phyloP scores from a whole-genome alignment of 176 grass and related monocot genomes.

The Oryza longistaminata region DNA sequence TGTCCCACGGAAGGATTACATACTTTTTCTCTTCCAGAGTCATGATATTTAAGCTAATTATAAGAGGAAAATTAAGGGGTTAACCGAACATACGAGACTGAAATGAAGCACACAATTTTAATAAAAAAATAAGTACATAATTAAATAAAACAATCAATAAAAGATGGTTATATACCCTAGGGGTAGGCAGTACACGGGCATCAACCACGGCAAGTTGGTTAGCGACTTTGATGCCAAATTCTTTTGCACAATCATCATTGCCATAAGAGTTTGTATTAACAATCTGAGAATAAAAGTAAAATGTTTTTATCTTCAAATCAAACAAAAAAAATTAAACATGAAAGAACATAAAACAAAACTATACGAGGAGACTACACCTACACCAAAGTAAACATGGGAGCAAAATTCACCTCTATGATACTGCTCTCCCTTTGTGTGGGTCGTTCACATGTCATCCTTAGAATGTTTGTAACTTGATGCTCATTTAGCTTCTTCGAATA shows the following conservation, averaged over 20 bases:
- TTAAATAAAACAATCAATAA: background rate
- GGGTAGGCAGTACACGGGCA: conserved; percentile 68
- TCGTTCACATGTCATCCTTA: conserved; percentile 60
- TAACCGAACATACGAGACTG: background rate
- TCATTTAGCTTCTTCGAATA: conserved; percentile 70
- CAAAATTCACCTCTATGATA: conserved; percentile 49
- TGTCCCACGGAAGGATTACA: conserved; percentile 66
- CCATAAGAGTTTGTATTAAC: conserved; percentile 49
- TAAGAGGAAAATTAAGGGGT: conserved; percentile 7
- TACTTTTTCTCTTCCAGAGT: conserved; percentile 62
- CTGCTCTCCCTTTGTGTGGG: conserved; percentile 50
- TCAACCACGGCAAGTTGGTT: conserved; percentile 63
- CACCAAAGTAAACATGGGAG: background rate
- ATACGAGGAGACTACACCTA: background rate
- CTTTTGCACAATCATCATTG: conserved; percentile 53
- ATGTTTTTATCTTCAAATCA: conserved; percentile 5
- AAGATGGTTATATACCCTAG: conserved; percentile 40
- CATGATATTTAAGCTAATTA: conserved; percentile 82
- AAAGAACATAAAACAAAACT: background rate
- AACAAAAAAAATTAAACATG: conserved; percentile 4
- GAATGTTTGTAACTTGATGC: conserved; percentile 53
- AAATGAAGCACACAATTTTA: background rate
- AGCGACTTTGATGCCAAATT: conserved; percentile 68
- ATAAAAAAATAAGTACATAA: background rate
- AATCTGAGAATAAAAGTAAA: conserved; percentile 43